Percentiles rank a stretch among this genome's conserved stretches.
Evolutionary conservation across 352 stramenopile genomes (phyloP).

Genomic region (Phytophthora brassicae): DNA sequence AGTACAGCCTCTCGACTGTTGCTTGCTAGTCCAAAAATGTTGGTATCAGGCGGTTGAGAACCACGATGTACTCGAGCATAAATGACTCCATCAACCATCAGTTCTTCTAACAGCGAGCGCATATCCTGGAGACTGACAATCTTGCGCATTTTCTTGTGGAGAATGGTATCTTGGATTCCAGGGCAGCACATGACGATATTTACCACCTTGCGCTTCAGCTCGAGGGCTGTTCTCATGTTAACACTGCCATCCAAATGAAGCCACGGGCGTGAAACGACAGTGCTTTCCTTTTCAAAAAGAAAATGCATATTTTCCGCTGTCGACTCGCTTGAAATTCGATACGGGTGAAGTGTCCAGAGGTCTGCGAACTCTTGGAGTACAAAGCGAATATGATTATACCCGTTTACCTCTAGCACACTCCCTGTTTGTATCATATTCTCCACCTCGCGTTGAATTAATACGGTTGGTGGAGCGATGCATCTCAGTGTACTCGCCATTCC

Average conservation of each 20-base stretch:
- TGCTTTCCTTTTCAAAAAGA: constrained; percentile 61
- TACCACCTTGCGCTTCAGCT: constrained; percentile 76
- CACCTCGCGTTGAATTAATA: constrained; percentile 38
- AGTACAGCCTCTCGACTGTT: constrained; percentile 10
- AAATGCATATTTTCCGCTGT: constrained; percentile 69
- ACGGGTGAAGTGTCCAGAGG: constrained; percentile 68
- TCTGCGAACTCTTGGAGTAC: constrained; percentile 45
- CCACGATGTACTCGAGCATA: constrained; percentile 50
- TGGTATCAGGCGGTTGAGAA: constrained; percentile 10
- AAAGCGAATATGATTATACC: constrained; percentile 53
- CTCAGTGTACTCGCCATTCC: constrained; percentile 9
- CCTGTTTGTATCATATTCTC: constrained; percentile 40
- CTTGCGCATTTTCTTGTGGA: constrained; percentile 76
- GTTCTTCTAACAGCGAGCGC: constrained; percentile 63
- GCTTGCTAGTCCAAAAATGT: constrained; percentile 36
- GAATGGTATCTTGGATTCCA: constrained; percentile 55
- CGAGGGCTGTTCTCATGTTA: constrained; percentile 55
- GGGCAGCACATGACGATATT: constrained; percentile 81
- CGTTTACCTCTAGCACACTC: constrained; percentile 64
- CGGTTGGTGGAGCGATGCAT: background rate
- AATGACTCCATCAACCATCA: constrained; percentile 61
- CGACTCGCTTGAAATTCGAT: constrained; percentile 45
- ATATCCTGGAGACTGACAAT: constrained; percentile 74
- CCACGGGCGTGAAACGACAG: constrained; percentile 68
- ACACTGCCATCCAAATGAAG: constrained; percentile 68